These are phyloP conservation scores for Penicillium vulpinum DNA, from an alignment of 2,329 filamentous ascomycete species.

Conservation along the genomic window DNA sequence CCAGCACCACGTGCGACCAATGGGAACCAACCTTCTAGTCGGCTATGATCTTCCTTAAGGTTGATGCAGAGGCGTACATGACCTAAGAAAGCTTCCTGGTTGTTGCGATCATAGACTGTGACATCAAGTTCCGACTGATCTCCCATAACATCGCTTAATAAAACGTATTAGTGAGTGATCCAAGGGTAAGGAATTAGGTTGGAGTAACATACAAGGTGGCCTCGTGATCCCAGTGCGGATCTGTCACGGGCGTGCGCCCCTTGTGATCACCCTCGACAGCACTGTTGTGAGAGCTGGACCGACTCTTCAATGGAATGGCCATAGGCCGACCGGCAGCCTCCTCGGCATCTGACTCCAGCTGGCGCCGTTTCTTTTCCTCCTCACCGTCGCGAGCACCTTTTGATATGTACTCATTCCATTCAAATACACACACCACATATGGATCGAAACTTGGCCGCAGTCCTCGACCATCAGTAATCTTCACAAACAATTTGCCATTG, in stretches of 20 bases:
- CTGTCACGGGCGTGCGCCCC: slow-evolving; percentile 67
- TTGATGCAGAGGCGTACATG: slow-evolving; percentile 80
- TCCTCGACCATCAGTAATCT: slow-evolving; percentile 81
- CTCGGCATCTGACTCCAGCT: slow-evolving; percentile 61
- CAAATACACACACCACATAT: slow-evolving; percentile 95
- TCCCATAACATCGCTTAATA: slow-evolving; percentile 80
- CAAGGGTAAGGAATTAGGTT: neutral
- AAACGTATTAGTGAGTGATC: slow-evolving; percentile 28
- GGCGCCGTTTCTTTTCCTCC: slow-evolving; percentile 60
- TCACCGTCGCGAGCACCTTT: slow-evolving; percentile 70
- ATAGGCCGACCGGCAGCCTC: slow-evolving; percentile 78
- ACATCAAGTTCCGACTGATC: slow-evolving; percentile 88
- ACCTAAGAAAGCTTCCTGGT: slow-evolving; percentile 86
- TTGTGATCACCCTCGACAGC: slow-evolving; percentile 64
- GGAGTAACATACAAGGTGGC: slow-evolving; percentile 77
- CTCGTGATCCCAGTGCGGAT: slow-evolving; percentile 93
- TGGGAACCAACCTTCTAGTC: slow-evolving; percentile 81
- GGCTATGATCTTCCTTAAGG: slow-evolving; percentile 66
- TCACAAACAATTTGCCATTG: slow-evolving; percentile 86
- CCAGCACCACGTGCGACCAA: slow-evolving; percentile 78
- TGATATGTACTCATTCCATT: slow-evolving; percentile 94
- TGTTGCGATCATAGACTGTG: slow-evolving; percentile 85
- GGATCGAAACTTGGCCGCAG: slow-evolving; percentile 81
- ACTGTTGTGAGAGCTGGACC: slow-evolving; percentile 95
- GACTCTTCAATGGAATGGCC: slow-evolving; percentile 94